These are phyloP conservation scores for Zasmidium angulare DNA, from an alignment of 2,329 filamentous ascomycete genomes.

Conservation along the genomic window DNA sequence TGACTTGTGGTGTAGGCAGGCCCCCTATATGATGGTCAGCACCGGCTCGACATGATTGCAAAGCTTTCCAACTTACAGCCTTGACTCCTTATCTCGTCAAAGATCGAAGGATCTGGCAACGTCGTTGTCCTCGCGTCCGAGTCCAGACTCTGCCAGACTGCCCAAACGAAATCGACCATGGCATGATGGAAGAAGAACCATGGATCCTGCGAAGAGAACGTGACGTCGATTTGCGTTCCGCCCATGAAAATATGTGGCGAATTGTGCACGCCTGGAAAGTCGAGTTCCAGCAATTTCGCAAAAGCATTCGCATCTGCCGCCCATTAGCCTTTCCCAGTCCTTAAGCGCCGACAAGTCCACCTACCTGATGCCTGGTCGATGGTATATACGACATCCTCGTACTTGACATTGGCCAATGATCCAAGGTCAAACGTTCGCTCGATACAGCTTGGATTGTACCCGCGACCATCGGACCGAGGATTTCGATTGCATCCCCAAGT, in stretches of 20 bases:
- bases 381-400: constrained; percentile 14
- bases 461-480: constrained; percentile 33
- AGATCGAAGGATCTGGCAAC: constrained; percentile 9
- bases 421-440: constrained; percentile 15
- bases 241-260: constrained; percentile 33
- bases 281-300: background rate
- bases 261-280: constrained; percentile 9
- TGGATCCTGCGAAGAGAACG: constrained; percentile 46
- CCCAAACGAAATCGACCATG: constrained; percentile 45
- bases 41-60: background rate
- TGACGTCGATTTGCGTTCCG: constrained; percentile 46
- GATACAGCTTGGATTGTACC: constrained; percentile 38
- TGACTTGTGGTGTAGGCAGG: constrained; percentile 4
- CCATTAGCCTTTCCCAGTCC: constrained; percentile 23
- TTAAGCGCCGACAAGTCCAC: constrained; percentile 21
- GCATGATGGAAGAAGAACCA: constrained; percentile 50
- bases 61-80: constrained; percentile 9
- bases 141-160: constrained; percentile 51
- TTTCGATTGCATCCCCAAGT: constrained; percentile 22
- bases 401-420: constrained; percentile 6
- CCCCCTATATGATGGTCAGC: background rate
- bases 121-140: constrained; percentile 30
- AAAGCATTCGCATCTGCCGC: constrained; percentile 6
- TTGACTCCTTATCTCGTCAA: constrained; percentile 5
- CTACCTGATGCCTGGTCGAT: constrained; percentile 6